These are phyloP conservation scores for Cucumis hystrix DNA, from an alignment of 306 rosid genomes.

Conservation along the genomic window DNA sequence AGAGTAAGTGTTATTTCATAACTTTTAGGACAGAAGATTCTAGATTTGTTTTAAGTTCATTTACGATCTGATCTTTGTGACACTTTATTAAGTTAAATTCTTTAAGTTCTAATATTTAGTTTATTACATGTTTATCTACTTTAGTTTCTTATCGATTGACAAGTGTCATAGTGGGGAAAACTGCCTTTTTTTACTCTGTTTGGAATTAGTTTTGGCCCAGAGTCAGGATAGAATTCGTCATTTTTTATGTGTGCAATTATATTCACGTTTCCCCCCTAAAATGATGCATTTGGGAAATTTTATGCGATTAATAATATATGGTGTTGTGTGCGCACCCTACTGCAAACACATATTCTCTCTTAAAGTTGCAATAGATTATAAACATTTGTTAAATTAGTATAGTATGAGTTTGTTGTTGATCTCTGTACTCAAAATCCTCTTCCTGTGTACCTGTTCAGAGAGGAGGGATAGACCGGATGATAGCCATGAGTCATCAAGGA, in stretches of 20 bases:
- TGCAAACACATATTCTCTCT: neutral
- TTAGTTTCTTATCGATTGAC: neutral
- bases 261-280: neutral
- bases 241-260: neutral
- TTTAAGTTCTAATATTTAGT: neutral
- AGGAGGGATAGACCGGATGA: conserved; percentile 53
- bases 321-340: no score
- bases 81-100: neutral
- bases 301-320: no score
- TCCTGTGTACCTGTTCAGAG: conserved; percentile 36
- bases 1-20: conserved; percentile 38
- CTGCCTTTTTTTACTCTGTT: neutral
- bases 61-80: neutral
- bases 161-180: neutral
- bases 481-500: conserved; percentile 43
- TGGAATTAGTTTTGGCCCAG: neutral
- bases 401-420: neutral
- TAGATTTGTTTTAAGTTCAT: neutral
- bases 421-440: neutral
- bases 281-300: no score
- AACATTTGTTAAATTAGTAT: neutral
- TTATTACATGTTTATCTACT: neutral
- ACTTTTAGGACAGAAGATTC: neutral
- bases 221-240: neutral
- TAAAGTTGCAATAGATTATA: neutral